Evolutionary conservation across 805 yeast genomes (phyloP), one percentile per base, ranked within the genome.

Genomic region (Komagataella populi): DNA sequence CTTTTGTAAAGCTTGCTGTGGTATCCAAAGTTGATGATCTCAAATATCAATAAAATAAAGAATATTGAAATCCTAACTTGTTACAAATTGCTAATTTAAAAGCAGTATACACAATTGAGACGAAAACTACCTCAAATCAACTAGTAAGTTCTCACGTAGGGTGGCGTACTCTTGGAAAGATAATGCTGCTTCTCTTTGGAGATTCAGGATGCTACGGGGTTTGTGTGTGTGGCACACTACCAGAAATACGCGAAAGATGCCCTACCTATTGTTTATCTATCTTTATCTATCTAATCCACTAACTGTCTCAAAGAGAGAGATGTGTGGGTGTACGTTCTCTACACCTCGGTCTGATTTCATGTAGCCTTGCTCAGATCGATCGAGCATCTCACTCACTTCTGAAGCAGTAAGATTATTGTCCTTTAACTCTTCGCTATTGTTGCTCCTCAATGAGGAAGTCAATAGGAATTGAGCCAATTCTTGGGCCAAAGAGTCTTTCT

Each of bases 321-420:
- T 57, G 52, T 69, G 69, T 23, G 49, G 49, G 14, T 45, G 51
- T 22, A 48, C 43, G 3, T 51, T 51, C 24, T 50, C 52, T 4
- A 24, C 17, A 3, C 45, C 18, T 16, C 49, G 12, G 10, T 47
- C 51, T 10, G 46, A 57, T 30, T 66, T 57, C 7, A 51, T 45
- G 58, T 76, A 80, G 5, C 80, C 73, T 18, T 63, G 63, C 0
- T 59, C 59, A 1, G 76, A 65, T 49, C 86, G 67, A 58, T 78
- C 81, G 39, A 72, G 55, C 50, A 82, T 55, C 54, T 76, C 84
- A 0, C 63, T 58, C 43, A 82, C 50, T 55, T 81, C 87, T 12
- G 59, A 68, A 0, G 60, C 57, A 1, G 67, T 59, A 43, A 79
- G 61, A 23, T 23, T 24, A 54, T 62, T 65, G 49, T 63, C 60